phyloP scores from a whole-genome alignment of 179 eudicot genomes.

The Silene coronaria region DNA sequence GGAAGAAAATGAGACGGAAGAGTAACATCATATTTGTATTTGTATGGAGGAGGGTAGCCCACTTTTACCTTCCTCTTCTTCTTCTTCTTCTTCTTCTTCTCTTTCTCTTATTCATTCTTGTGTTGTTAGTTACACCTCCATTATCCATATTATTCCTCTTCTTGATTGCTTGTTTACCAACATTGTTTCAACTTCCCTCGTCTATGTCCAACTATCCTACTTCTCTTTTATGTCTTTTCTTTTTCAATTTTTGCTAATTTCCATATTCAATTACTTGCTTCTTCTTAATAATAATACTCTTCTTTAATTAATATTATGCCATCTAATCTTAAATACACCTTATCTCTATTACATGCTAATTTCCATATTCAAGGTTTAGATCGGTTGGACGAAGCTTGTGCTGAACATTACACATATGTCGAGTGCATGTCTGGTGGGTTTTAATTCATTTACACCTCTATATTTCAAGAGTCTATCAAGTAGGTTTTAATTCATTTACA shows the following conservation, averaged over 20 bases:
- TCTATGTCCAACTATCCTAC: constrained; percentile 21
- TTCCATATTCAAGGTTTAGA: too few species aligned
- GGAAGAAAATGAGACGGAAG: constrained; percentile 21
- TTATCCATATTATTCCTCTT: not conserved
- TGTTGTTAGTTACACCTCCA: constrained; percentile 18
- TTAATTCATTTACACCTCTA: too few species aligned
- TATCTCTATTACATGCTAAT: not conserved
- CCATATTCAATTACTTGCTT: not conserved
- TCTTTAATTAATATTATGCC: not conserved
- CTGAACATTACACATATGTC: too few species aligned
- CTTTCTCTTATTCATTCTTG: not conserved
- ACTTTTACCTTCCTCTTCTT: constrained; percentile 16
- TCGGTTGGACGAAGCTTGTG: too few species aligned
- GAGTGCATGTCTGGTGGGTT: too few species aligned
- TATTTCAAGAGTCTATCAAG: too few species aligned
- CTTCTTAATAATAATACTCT: not conserved
- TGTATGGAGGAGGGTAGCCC: constrained; percentile 17
- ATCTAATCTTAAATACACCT: too few species aligned
- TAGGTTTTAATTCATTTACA: too few species aligned
- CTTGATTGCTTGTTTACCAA: constrained; percentile 28
- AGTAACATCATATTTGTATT: not conserved
- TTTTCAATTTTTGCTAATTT: too few species aligned
- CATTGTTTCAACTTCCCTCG: not conserved
- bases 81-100: not conserved
- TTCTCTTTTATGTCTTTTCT: constrained; percentile 2